Conservation (phyloP, 768 basidiomycete genomes). For the Brasilioporus rufonigricans region DNA sequence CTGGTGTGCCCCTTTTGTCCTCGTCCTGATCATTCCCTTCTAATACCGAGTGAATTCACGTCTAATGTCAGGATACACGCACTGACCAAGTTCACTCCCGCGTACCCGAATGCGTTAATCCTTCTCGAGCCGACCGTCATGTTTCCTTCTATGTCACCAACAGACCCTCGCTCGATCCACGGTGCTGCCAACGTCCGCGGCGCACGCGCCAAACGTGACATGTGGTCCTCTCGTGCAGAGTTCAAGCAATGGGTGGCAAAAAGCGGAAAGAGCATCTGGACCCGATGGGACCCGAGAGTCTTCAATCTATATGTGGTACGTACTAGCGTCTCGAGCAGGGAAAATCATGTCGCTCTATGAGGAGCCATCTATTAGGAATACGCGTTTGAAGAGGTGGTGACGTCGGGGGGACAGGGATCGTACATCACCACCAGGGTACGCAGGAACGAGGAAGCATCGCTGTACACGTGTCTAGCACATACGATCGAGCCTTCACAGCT, state of each 20-base stretch:
- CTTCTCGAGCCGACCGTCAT: conserved; percentile 32
- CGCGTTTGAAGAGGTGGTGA: conserved; percentile 22
- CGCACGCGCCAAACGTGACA: conserved; percentile 26
- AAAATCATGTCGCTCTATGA: background rate
- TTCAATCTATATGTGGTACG: conserved; percentile 26
- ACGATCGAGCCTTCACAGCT: conserved; percentile 26
- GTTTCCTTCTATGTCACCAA: conserved; percentile 29
- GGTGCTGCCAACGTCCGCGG: conserved; percentile 31
- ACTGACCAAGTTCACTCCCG: conserved; percentile 15
- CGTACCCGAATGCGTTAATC: conserved; percentile 18
- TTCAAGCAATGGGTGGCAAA: conserved; percentile 18
- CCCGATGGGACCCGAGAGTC: conserved; percentile 23
- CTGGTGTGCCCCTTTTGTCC: conserved; percentile 23
- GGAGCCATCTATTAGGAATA: conserved; percentile 15
- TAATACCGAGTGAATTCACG: background rate
- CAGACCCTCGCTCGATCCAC: conserved; percentile 27
- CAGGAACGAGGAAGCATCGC: conserved; percentile 29
- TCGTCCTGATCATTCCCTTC: background rate
- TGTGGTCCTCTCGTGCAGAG: conserved; percentile 23
- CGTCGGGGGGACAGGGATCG: conserved; percentile 3
- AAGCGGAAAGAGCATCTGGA: conserved; percentile 17
- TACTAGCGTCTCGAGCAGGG: background rate
- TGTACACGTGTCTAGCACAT: conserved; percentile 26
- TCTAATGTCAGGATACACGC: conserved; percentile 14
- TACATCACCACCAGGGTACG: conserved; percentile 23